Percentiles rank a stretch among this genome's conserved stretches.
phyloP scores from a whole-genome alignment of 768 basidiomycete genomes.

The Pleurotus sapidus region DNA sequence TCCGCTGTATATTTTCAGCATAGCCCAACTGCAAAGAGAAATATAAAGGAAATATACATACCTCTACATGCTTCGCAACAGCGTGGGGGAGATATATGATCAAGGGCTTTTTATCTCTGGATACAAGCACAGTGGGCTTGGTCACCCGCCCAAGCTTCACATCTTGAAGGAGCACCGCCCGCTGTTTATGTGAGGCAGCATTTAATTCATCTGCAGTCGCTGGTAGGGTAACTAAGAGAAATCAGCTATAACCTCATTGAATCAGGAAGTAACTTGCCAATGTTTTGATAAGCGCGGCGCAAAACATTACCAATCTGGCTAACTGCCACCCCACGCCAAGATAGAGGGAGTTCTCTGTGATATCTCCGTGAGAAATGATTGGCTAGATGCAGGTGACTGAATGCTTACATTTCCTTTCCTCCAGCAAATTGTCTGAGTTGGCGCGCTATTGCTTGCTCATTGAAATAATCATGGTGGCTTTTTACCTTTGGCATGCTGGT shows the following conservation, averaged over 20 bases:
- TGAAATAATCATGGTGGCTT: too few relatives aligned
- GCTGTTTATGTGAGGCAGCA: not conserved
- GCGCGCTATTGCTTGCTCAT: too few relatives aligned
- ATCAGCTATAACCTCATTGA: not conserved
- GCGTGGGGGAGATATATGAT: not conserved
- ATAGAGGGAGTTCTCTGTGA: too few relatives aligned
- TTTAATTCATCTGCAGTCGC: not conserved
- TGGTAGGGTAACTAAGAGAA: not conserved
- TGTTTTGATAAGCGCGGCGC: not conserved
- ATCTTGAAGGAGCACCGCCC: not conserved
- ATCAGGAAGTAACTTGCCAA: not conserved
- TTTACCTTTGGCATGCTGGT: too few relatives aligned
- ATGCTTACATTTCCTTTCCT: too few relatives aligned
- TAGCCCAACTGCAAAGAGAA: too few relatives aligned
- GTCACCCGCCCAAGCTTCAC: not conserved
- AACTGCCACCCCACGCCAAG: not conserved
- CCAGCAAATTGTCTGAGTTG: too few relatives aligned
- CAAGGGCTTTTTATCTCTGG: not conserved
- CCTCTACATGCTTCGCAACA: not conserved
- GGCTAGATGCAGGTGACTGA: too few relatives aligned
- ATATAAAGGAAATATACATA: not conserved
- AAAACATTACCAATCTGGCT: not conserved
- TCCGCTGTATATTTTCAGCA: too few relatives aligned
- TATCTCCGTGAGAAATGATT: too few relatives aligned
- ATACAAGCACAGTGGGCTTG: not conserved